Evolutionary conservation across 306 rosid genomes (phyloP).

Genomic region (Vigna mungo): DNA sequence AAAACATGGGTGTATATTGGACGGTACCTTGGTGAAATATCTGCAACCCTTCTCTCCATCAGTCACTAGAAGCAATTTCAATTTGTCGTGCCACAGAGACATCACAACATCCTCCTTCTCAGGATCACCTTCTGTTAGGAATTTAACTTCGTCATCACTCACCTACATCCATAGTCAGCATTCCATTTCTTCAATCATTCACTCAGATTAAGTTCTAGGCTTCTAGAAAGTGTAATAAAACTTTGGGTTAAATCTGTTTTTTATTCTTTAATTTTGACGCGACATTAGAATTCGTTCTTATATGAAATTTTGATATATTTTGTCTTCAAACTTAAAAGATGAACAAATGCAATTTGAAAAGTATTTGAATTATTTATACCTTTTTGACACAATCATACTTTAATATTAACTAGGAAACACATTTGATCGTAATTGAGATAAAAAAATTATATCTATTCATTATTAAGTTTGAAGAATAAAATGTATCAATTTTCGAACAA

Average conservation of each 20-base stretch:
- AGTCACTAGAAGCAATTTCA: slow-evolving; percentile 66
- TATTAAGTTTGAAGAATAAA: too few species aligned
- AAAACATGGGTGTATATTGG: slow-evolving; percentile 21
- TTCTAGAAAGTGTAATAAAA: not conserved
- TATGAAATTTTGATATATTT: too few species aligned
- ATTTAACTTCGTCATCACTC: slow-evolving; percentile 75
- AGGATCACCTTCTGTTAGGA: slow-evolving; percentile 63
- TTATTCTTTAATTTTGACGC: rapidly evolving
- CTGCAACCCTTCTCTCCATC: slow-evolving; percentile 80
- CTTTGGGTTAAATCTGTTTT: too few species aligned
- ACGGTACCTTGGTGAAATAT: slow-evolving; percentile 64
- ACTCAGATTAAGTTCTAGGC: not conserved
- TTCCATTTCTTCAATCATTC: not conserved
- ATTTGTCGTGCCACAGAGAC: slow-evolving; percentile 66
- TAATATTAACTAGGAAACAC: too few species aligned
- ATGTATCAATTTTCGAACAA: too few species aligned
- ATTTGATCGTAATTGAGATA: too few species aligned
- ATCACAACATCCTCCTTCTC: slow-evolving; percentile 58
- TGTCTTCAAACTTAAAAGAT: too few species aligned
- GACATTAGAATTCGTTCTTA: too few species aligned
- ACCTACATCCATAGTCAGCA: slow-evolving; percentile 45
- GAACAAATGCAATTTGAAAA: too few species aligned
- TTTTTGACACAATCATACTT: too few species aligned
- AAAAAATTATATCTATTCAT: too few species aligned
- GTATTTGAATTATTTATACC: too few species aligned